Conservation (phyloP, 768 basidiomycete genomes). For the Tulasnella sp. region DNA sequence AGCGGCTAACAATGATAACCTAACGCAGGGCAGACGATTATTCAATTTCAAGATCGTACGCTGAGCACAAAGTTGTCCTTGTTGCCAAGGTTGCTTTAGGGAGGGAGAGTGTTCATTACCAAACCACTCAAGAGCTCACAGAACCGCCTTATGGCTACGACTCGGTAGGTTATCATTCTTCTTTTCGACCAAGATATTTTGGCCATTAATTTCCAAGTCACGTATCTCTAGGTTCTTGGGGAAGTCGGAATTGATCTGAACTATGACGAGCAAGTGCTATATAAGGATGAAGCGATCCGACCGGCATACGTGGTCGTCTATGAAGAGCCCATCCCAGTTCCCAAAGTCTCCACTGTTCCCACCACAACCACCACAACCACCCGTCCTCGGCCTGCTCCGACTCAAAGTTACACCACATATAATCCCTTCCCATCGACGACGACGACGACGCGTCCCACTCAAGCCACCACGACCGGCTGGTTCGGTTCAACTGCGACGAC, state of each 20-base stretch:
- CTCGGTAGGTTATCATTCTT: neutral
- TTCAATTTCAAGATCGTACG: neutral
- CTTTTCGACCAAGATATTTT: too few relatives aligned
- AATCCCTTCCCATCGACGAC: neutral
- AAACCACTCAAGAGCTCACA: neutral
- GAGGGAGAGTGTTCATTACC: neutral
- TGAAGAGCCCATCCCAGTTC: neutral
- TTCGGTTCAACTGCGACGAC: neutral
- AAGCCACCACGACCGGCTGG: constrained; percentile 1
- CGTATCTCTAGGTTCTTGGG: neutral
- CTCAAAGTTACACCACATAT: neutral
- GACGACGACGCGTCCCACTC: neutral
- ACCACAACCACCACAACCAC: neutral
- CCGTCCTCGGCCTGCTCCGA: neutral
- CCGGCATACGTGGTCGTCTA: constrained; percentile 16
- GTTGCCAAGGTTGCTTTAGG: constrained; percentile 15
- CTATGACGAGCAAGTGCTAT: constrained; percentile 18
- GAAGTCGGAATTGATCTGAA: constrained; percentile 18
- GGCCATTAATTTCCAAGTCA: too few relatives aligned
- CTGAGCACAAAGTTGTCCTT: neutral
- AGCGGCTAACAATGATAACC: neutral
- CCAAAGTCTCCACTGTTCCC: neutral
- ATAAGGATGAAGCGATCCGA: constrained; percentile 10
- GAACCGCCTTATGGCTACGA: neutral
- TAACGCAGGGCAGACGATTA: constrained; percentile 14